These are phyloP conservation scores for Pholiota conissans DNA, from an alignment of 768 basidiomycete species.

Conservation along the genomic window DNA sequence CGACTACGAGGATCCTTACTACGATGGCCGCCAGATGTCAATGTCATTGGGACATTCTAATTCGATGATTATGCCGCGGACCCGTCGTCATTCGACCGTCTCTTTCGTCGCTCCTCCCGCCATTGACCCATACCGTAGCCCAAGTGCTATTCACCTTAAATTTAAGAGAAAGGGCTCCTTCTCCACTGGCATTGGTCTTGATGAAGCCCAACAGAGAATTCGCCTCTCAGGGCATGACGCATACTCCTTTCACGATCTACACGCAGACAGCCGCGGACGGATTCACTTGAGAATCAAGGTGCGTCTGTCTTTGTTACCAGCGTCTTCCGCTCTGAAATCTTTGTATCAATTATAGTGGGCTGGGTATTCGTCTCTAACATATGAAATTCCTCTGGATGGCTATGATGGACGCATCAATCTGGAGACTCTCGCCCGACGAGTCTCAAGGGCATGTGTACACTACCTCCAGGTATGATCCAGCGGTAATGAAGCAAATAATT, in stretches of 20 bases:
- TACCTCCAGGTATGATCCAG: slow-evolving; percentile 59
- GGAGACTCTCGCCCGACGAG: slow-evolving; percentile 65
- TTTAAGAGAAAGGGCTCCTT: slow-evolving; percentile 76
- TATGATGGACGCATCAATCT: slow-evolving; percentile 67
- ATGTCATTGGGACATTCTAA: slow-evolving; percentile 29
- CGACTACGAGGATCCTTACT: slow-evolving; percentile 61
- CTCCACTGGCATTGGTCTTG: slow-evolving; percentile 62
- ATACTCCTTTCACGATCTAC: slow-evolving; percentile 65
- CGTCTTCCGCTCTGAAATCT: slow-evolving; percentile 1
- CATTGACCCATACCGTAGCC: slow-evolving; percentile 46
- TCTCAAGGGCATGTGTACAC: slow-evolving; percentile 71
- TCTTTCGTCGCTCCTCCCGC: slow-evolving; percentile 42
- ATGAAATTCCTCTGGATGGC: slow-evolving; percentile 71
- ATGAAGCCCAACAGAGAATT: slow-evolving; percentile 66
- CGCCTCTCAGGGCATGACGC: slow-evolving; percentile 60
- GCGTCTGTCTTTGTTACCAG: slow-evolving; percentile 21
- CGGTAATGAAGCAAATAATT: not conserved
- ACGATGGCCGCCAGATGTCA: slow-evolving; percentile 45
- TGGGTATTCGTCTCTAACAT: slow-evolving; percentile 68
- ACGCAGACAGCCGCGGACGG: slow-evolving; percentile 58
- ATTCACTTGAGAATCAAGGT: slow-evolving; percentile 66
- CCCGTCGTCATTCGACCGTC: slow-evolving; percentile 52
- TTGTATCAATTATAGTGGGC: slow-evolving; percentile 50
- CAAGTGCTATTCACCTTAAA: slow-evolving; percentile 56
- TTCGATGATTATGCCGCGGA: slow-evolving; percentile 35